Conservation (phyloP, 2,329 filamentous ascomycete species). For the Cladophialophora psammophila region DNA sequence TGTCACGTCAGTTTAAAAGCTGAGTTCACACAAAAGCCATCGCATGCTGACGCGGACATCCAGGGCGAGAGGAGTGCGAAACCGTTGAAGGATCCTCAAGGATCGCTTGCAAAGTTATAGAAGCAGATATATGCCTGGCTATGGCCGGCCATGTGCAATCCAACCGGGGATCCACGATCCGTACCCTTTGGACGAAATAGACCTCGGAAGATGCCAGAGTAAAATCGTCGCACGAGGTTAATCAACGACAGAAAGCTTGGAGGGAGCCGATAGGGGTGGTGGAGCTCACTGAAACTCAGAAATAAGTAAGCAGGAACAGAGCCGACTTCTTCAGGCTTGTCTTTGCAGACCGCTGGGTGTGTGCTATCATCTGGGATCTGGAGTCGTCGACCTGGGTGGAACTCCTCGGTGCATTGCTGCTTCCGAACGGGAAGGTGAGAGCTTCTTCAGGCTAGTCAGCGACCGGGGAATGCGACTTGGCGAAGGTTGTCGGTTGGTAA, state of each 20-base stretch:
- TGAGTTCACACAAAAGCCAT: conserved; percentile 3
- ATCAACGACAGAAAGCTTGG: not conserved
- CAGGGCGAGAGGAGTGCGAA: not conserved
- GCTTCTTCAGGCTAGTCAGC: conserved; percentile 12
- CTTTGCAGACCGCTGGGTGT: conserved; percentile 2
- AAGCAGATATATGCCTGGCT: not conserved
- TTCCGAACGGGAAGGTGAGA: conserved; percentile 14
- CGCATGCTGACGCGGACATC: conserved; percentile 1
- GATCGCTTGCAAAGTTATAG: conserved; percentile 1
- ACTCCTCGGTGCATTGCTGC: not conserved
- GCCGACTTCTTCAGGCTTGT: conserved; percentile 10
- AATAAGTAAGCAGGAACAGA: conserved; percentile 3
- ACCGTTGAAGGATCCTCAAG: not conserved
- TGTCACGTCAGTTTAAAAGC: not conserved
- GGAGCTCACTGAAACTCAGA: not conserved
- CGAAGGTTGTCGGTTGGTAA: conserved; percentile 1
- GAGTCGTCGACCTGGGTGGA: conserved; percentile 9
- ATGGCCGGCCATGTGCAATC: not conserved
- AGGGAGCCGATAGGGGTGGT: conserved; percentile 6
- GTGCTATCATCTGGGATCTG: not conserved
- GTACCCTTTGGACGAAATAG: conserved; percentile 7
- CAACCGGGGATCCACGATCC: conserved; percentile 10
- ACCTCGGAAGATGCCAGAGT: conserved; percentile 7
- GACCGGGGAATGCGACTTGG: conserved; percentile 7
- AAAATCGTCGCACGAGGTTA: conserved; percentile 13